A percentile compares a stretch with the other conserved stretches of the same genome.
Evolutionary conservation across 352 stramenopile species (phyloP).

Genomic region (Phytopythium montanum): DNA sequence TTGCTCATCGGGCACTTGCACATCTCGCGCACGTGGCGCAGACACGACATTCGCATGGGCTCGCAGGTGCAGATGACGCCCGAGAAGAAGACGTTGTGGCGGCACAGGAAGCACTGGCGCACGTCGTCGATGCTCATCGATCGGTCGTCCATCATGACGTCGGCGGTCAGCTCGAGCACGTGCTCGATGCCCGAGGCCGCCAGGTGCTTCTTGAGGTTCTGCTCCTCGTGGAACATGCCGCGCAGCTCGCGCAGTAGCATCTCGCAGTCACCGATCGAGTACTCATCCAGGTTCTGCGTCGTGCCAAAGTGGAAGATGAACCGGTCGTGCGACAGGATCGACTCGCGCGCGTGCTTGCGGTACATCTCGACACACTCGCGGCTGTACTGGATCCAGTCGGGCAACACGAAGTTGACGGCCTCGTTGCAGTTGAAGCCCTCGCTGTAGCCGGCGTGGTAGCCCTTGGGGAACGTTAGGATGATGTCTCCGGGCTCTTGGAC

Average conservation of each 20-base stretch:
- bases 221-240: constrained; percentile 68
- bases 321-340: constrained; percentile 80
- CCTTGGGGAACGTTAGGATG: constrained; percentile 96
- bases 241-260: constrained; percentile 65
- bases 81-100: constrained; percentile 82
- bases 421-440: constrained; percentile 94
- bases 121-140: constrained; percentile 72
- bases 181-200: constrained; percentile 35
- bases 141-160: constrained; percentile 71
- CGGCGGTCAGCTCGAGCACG: constrained; percentile 53
- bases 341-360: constrained; percentile 47
- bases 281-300: constrained; percentile 61
- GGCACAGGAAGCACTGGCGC: constrained; percentile 64
- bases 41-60: constrained; percentile 49
- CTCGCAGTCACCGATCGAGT: constrained; percentile 51
- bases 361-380: constrained; percentile 70
- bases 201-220: constrained; percentile 54
- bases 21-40: constrained; percentile 62
- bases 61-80: constrained; percentile 68
- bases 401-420: constrained; percentile 84
- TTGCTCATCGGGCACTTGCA: constrained; percentile 54
- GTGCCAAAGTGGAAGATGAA: constrained; percentile 79
- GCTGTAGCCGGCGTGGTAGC: constrained; percentile 97
- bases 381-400: constrained; percentile 84
- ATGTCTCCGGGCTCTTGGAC: constrained; percentile 92